phyloP scores from a whole-genome alignment of 2,329 filamentous ascomycete genomes.

The Rachicladosporium sp. region DNA sequence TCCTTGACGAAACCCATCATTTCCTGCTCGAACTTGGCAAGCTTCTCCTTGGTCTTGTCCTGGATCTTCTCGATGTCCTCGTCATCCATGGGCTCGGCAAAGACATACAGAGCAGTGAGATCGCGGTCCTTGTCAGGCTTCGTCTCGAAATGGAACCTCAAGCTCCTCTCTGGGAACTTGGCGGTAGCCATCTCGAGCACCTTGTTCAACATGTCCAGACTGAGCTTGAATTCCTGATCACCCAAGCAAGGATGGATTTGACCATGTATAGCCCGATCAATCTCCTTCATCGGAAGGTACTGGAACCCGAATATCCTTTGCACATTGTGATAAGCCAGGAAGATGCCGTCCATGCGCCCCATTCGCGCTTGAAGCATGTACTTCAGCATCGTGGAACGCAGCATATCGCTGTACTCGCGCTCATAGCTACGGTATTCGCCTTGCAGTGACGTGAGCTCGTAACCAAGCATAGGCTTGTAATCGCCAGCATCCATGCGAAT shows the following conservation, averaged over 20 bases:
- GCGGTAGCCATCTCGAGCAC: conserved; percentile 62
- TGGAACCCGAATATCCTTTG: conserved; percentile 95
- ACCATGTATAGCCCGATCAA: conserved; percentile 85
- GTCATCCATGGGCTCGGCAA: conserved; percentile 70
- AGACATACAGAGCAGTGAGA: conserved; percentile 58
- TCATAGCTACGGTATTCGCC: conserved; percentile 88
- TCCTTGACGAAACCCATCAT: conserved; percentile 21
- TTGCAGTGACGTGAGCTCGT: conserved; percentile 66
- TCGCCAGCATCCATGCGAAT: conserved; percentile 75
- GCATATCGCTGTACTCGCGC: conserved; percentile 94
- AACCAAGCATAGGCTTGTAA: conserved; percentile 65
- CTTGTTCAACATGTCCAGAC: conserved; percentile 66
- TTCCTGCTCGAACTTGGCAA: conserved; percentile 55
- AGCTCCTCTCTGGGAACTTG: conserved; percentile 54
- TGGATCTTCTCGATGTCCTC: conserved; percentile 66
- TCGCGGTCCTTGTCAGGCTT: conserved; percentile 22
- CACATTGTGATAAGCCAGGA: conserved; percentile 91
- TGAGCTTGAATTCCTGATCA: conserved; percentile 74
- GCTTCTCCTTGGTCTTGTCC: conserved; percentile 47
- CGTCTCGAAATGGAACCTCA: conserved; percentile 35
- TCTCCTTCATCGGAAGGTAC: conserved; percentile 74
- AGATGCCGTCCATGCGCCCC: conserved; percentile 97
- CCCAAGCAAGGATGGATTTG: conserved; percentile 55
- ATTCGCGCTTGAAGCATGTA: conserved; percentile 95
- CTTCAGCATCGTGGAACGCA: conserved; percentile 84